These are phyloP conservation scores for Penicillium fuscoglaucum DNA, from an alignment of 2,329 filamentous ascomycete genomes.

Conservation along the genomic window DNA sequence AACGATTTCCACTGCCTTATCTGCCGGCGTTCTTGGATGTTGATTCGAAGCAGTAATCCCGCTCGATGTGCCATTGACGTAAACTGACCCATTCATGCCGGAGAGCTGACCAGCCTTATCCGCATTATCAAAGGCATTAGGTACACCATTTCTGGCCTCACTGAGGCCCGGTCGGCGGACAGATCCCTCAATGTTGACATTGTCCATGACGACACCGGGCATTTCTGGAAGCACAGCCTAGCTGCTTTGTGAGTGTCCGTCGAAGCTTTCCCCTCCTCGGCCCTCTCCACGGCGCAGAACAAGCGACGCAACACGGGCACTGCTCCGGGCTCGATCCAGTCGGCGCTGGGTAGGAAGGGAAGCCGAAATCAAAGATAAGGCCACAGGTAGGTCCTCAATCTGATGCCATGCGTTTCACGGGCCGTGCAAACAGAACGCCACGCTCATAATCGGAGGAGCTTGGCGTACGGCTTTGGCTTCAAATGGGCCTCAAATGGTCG, in stretches of 20 bases:
- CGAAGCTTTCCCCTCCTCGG: slow-evolving; percentile 31
- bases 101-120: slow-evolving; percentile 19
- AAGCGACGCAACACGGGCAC: slow-evolving; percentile 22
- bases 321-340: slow-evolving; percentile 20
- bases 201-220: slow-evolving; percentile 47
- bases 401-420: slow-evolving; percentile 32
- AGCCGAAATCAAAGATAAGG: slow-evolving; percentile 22
- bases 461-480: slow-evolving; percentile 8
- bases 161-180: slow-evolving; percentile 24
- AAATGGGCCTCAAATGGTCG: not conserved
- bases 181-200: slow-evolving; percentile 33
- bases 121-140: slow-evolving; percentile 14
- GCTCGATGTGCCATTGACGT: slow-evolving; percentile 32
- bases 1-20: slow-evolving; percentile 7
- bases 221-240: slow-evolving; percentile 32
- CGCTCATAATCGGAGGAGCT: slow-evolving; percentile 26
- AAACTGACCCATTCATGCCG: slow-evolving; percentile 26
- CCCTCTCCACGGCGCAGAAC: slow-evolving; percentile 31
- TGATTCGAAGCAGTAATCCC: slow-evolving; percentile 14
- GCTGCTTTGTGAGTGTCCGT: slow-evolving; percentile 13
- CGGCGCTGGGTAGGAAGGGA: slow-evolving; percentile 29
- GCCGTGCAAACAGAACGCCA: slow-evolving; percentile 18
- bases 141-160: slow-evolving; percentile 29
- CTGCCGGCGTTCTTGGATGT: slow-evolving; percentile 5
- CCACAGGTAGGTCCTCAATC: slow-evolving; percentile 21